Evolutionary conservation across 352 stramenopile genomes (phyloP).

Genomic region (Phytophthora palmivora): DNA sequence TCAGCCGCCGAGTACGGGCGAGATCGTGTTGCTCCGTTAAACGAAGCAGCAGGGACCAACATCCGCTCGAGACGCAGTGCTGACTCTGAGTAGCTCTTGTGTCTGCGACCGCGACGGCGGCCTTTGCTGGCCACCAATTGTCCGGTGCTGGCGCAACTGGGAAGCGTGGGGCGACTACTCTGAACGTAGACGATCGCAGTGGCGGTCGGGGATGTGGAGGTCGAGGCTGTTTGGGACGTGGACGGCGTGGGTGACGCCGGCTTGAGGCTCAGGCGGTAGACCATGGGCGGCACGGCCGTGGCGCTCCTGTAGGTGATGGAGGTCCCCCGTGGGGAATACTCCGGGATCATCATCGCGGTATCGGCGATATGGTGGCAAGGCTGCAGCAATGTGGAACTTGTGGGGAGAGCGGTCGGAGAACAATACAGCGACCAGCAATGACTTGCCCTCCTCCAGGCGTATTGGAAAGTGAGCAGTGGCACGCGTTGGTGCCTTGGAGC

Average conservation of each 20-base stretch:
- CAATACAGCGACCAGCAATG: conserved; percentile 36
- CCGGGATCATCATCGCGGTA: conserved; percentile 50
- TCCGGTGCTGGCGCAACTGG: conserved; percentile 29
- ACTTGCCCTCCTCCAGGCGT: conserved; percentile 16
- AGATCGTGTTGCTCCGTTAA: conserved; percentile 26
- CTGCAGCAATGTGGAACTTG: not conserved
- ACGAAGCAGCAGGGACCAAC: conserved; percentile 25
- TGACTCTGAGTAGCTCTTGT: conserved; percentile 77
- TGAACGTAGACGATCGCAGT: conserved; percentile 27
- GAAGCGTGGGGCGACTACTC: conserved; percentile 26
- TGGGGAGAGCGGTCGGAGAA: conserved; percentile 29
- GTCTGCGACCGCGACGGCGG: conserved; percentile 35
- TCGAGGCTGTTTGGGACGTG: conserved; percentile 14
- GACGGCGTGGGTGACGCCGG: conserved; percentile 28
- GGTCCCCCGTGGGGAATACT: conserved; percentile 50
- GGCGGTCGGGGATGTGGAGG: conserved; percentile 15
- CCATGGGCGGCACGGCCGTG: conserved; percentile 32
- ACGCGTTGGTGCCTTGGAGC: conserved; percentile 21
- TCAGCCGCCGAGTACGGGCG: conserved; percentile 66
- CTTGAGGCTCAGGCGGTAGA: conserved; percentile 53
- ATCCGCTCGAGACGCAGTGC: conserved; percentile 60
- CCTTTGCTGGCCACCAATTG: conserved; percentile 25
- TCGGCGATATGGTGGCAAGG: conserved; percentile 29
- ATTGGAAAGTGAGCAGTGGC: conserved; percentile 33
- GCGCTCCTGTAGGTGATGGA: conserved; percentile 42